Evolutionary conservation across 2,329 filamentous ascomycete species (phyloP), one percentile per base, ranked within the genome.

Genomic region (Didymella lethalis): DNA sequence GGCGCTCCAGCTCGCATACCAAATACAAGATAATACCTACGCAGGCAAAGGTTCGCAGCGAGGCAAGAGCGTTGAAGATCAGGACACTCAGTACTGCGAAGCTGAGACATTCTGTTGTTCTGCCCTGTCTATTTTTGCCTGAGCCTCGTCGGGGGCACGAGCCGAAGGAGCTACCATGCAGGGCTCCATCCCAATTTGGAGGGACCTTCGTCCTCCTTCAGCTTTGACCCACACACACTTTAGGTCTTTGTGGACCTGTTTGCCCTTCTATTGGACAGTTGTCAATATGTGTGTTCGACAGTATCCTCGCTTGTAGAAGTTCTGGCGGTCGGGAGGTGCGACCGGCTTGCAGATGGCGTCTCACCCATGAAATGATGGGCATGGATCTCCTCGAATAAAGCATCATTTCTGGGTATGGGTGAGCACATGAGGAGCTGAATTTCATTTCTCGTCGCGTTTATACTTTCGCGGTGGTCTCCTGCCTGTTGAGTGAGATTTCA

Each of bases 261-360:
- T 14, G 31, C 7, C 14, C n/a, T 41, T 31, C 34, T 7, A 51
- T 57, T 57, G 54, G 48, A 28, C 26, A 12, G 2, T 4, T 11
- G 6, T 14, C 2, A 38, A 18, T n/a, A 40, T 46, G n/a, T 18
- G 2, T 18, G 36, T 12, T 18, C n/a, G 20, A 41, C 20, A 28
- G 32, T 23, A 18, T 20, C 10, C 23, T 49, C 46, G 38, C 46
- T 55, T 49, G 25, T 5, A 12, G n/a, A 23, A 31, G 40, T 29
- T 32, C 23, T 49, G 56, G 49, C 50, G 28, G 34, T 40, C 29
- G 28, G 48, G 26, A 61, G 29, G 20, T 56, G 46, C 43, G 57
- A 62, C 46, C 56, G 59, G 62, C 62, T 44, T 60, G 62, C 54
- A 54, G 43, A 34, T 60, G 47, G 43, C 34, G 32, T 50, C 41